Evolutionary conservation across 768 basidiomycete genomes (phyloP).

Genomic region (Lactifluus volemus): DNA sequence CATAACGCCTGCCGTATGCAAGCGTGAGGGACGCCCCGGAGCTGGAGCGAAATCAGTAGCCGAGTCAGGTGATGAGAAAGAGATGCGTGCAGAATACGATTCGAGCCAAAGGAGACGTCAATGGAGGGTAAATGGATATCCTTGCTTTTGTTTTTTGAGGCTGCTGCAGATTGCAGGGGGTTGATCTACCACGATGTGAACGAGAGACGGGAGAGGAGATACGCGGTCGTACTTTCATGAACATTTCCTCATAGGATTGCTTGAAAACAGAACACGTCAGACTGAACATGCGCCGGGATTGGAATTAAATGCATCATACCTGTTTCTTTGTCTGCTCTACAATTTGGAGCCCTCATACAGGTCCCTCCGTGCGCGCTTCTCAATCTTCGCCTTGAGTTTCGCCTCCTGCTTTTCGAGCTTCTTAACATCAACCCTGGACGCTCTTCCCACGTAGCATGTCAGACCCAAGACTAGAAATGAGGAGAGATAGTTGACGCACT

Average conservation of each 20-base stretch:
- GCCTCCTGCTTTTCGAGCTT: constrained; percentile 96
- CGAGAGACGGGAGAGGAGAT: neutral
- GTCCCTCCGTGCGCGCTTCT: constrained; percentile 85
- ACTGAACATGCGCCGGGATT: neutral
- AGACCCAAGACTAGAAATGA: neutral
- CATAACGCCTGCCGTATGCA: constrained; percentile 84
- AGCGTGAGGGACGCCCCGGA: constrained; percentile 82
- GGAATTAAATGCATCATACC: constrained; percentile 30
- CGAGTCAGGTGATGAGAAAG: neutral
- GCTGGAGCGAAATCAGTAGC: constrained; percentile 29
- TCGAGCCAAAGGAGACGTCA: constrained; percentile 93
- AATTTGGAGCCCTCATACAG: constrained; percentile 96
- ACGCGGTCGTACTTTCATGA: constrained; percentile 66
- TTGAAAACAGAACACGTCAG: constrained; percentile 27
- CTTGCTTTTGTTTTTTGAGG: constrained; percentile 91
- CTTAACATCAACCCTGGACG: constrained; percentile 88
- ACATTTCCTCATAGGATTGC: constrained; percentile 99
- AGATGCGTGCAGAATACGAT: constrained; percentile 71
- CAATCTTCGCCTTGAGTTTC: constrained; percentile 96
- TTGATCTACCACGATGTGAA: constrained; percentile 53
- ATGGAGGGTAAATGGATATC: constrained; percentile 93
- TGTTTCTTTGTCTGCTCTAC: constrained; percentile 88
- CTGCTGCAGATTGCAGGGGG: constrained; percentile 70
- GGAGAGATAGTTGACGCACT: constrained; percentile 37
- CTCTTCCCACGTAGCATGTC: constrained; percentile 35